Conservation (phyloP, 805 yeast species). For the Wickerhamia fluorescens region DNA sequence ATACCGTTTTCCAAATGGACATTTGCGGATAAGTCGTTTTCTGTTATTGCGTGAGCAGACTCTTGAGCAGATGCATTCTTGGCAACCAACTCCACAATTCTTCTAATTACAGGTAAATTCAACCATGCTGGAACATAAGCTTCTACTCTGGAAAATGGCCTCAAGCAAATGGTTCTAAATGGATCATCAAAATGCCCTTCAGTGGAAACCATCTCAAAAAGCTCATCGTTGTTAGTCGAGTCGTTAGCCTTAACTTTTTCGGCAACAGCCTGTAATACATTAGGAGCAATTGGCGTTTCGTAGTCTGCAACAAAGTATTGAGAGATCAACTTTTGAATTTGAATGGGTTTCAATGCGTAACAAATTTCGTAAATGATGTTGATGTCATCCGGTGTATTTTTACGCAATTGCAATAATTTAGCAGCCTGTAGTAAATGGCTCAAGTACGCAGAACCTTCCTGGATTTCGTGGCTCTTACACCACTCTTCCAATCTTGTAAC, state of each 20-base stretch:
- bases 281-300: slow-evolving; percentile 84
- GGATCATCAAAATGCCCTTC: slow-evolving; percentile 81
- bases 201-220: slow-evolving; percentile 61
- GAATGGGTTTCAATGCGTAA: slow-evolving; percentile 89
- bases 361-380: slow-evolving; percentile 92
- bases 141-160: slow-evolving; percentile 76
- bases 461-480: slow-evolving; percentile 91
- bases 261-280: slow-evolving; percentile 74
- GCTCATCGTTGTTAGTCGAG: slow-evolving; percentile 48
- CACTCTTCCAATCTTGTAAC: slow-evolving; percentile 96
- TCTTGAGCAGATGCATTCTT: slow-evolving; percentile 73
- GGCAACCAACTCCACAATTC: slow-evolving; percentile 83
- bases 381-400: slow-evolving; percentile 82
- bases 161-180: slow-evolving; percentile 61
- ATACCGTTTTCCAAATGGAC: slow-evolving; percentile 8
- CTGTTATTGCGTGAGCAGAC: too few species aligned
- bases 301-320: slow-evolving; percentile 91
- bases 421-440: slow-evolving; percentile 89
- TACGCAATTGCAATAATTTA: slow-evolving; percentile 84
- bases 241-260: slow-evolving; percentile 61
- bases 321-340: slow-evolving; percentile 84
- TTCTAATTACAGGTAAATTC: slow-evolving; percentile 79
- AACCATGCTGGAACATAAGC: slow-evolving; percentile 95
- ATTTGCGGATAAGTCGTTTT: too few species aligned
- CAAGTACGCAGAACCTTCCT: slow-evolving; percentile 78